A percentile compares a stretch with the other conserved stretches of the same genome.
These are phyloP conservation scores for Aspergillus neoniger DNA, from an alignment of 2,329 filamentous ascomycete species.

Conservation along the genomic window DNA sequence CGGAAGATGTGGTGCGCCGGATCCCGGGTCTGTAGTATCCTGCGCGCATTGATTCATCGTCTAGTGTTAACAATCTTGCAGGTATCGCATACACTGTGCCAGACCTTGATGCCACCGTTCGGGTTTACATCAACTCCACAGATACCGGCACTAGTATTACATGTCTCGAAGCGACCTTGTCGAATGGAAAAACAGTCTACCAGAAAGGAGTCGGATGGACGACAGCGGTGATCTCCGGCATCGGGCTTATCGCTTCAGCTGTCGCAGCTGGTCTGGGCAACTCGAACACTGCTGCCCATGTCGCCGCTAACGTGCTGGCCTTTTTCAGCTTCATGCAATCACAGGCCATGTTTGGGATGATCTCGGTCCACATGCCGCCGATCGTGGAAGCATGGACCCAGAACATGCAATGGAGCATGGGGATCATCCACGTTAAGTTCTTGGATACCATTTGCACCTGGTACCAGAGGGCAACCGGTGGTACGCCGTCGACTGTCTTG, in stretches of 20 bases:
- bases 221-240: slow-evolving; percentile 80
- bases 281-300: slow-evolving; percentile 89
- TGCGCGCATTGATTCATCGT: not conserved
- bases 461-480: slow-evolving; percentile 92
- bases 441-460: slow-evolving; percentile 86
- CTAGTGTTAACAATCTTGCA: slow-evolving; percentile 23
- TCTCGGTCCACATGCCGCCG: slow-evolving; percentile 77
- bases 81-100: slow-evolving; percentile 84
- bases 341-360: slow-evolving; percentile 86
- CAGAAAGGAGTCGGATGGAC: slow-evolving; percentile 85
- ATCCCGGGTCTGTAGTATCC: not conserved
- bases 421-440: slow-evolving; percentile 82
- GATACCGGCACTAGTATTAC: slow-evolving; percentile 67
- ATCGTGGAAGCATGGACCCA: slow-evolving; percentile 92
- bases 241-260: slow-evolving; percentile 80
- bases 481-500: slow-evolving; percentile 75
- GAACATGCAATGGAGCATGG: slow-evolving; percentile 98
- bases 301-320: slow-evolving; percentile 86
- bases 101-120: slow-evolving; percentile 83
- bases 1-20: slow-evolving; percentile 1
- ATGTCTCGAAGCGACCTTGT: slow-evolving; percentile 82
- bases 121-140: slow-evolving; percentile 74
- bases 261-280: slow-evolving; percentile 86
- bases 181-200: slow-evolving; percentile 89
- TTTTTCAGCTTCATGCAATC: slow-evolving; percentile 93